Conservation (phyloP, 1,139 yeast genomes). For the Wickerhamomyces sp. region DNA sequence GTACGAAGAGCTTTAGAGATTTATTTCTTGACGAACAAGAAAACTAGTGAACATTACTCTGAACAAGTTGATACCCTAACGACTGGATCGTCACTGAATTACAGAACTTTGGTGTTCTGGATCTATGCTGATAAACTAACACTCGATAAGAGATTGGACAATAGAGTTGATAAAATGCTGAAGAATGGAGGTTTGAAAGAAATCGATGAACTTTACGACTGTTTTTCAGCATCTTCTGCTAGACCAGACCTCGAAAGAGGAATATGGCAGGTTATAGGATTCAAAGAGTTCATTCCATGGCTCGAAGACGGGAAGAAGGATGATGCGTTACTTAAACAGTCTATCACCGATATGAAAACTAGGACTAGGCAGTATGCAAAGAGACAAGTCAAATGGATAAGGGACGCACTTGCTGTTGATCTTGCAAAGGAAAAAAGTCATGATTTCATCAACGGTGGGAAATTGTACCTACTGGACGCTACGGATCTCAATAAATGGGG, state of each 20-base stretch:
- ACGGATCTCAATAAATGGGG: constrained; percentile 64
- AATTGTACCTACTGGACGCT: constrained; percentile 69
- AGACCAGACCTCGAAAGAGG: constrained; percentile 62
- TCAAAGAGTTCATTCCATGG: constrained; percentile 89
- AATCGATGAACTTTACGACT: constrained; percentile 50
- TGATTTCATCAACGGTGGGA: constrained; percentile 52
- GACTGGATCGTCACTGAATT: constrained; percentile 48
- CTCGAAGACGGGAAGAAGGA: constrained; percentile 31
- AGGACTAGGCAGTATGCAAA: constrained; percentile 86
- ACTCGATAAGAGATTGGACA: constrained; percentile 62
- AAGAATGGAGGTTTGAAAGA: constrained; percentile 64
- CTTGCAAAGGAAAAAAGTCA: constrained; percentile 47
- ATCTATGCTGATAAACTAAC: constrained; percentile 63
- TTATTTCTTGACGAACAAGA: constrained; percentile 57
- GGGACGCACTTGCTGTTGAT: constrained; percentile 63
- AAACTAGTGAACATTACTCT: constrained; percentile 66
- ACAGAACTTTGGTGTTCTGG: constrained; percentile 77
- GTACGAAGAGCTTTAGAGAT: constrained; percentile 79
- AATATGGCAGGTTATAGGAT: constrained; percentile 94
- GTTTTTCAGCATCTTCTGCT: constrained; percentile 29
- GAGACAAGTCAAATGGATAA: constrained; percentile 91
- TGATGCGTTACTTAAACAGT: constrained; percentile 32
- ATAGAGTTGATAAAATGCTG: constrained; percentile 82
- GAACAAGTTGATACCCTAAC: constrained; percentile 48
- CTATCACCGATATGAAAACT: constrained; percentile 74